Percentiles rank a stretch among this genome's conserved stretches.
These are phyloP conservation scores for Iberis pinnata DNA, from an alignment of 345 rosid species.

Conservation along the genomic window DNA sequence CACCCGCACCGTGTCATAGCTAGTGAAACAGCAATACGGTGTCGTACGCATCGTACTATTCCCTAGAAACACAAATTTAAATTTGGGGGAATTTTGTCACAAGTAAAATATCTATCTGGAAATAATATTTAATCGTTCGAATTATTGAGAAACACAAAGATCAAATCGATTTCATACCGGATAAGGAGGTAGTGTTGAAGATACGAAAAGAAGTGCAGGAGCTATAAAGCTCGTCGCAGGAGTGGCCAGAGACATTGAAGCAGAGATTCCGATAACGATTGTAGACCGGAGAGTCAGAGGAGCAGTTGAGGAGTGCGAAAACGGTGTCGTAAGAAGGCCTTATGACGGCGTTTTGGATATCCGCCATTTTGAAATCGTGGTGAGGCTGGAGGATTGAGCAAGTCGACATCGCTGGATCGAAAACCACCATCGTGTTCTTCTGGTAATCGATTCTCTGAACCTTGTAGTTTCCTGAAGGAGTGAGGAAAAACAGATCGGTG, in stretches of 20 bases:
- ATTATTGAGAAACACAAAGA: no score
- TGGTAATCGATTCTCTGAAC: slow-evolving; percentile 71
- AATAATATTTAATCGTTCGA: no score
- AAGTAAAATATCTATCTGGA: no score
- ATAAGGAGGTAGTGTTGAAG: slow-evolving; percentile 37
- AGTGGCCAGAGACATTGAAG: slow-evolving; percentile 60
- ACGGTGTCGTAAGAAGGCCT: slow-evolving; percentile 81
- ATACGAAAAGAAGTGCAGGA: slow-evolving; percentile 61
- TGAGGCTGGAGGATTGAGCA: slow-evolving; percentile 94
- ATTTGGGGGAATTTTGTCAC: neutral
- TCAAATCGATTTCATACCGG: slow-evolving; percentile 13
- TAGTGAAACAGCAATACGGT: slow-evolving; percentile 87
- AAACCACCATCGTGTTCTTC: slow-evolving; percentile 44
- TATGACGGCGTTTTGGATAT: slow-evolving; percentile 54
- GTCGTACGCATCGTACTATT: slow-evolving; percentile 22
- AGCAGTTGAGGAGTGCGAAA: slow-evolving; percentile 76
- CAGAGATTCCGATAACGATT: slow-evolving; percentile 78
- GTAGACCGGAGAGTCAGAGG: slow-evolving; percentile 69
- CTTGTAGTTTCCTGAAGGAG: slow-evolving; percentile 79
- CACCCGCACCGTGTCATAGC: slow-evolving; percentile 64
- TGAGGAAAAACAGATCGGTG: slow-evolving; percentile 54
- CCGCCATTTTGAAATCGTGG: slow-evolving; percentile 70
- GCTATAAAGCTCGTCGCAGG: slow-evolving; percentile 79
- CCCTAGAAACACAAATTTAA: slow-evolving; percentile 1
- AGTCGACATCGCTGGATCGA: slow-evolving; percentile 91